Evolutionary conservation across 257 asterid species (phyloP), one percentile per base, ranked within the genome.

Genomic region (Craterostigma plantagineum): DNA sequence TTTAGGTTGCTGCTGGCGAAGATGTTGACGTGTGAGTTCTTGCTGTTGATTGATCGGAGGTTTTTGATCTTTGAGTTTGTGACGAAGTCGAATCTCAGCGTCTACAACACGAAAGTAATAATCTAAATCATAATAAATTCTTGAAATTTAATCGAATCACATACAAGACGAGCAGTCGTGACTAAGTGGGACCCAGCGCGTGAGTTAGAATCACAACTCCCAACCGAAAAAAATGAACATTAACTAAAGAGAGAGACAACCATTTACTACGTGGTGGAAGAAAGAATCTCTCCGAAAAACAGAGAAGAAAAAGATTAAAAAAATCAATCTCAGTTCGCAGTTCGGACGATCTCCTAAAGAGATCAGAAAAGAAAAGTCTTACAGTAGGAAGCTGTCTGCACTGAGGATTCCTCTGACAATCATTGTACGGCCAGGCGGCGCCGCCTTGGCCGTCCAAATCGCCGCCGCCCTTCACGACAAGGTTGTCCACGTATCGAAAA

Each of bases 371-470:
- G 30, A 23, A 42, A 7, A 34, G 0, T 10, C 77, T 69, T n/a
- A 73, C 82, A 7, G 38, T 56, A 3, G 80, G 80, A 14, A 75
- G 79, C 40, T 63, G 52, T 49, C 16, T 36, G 71, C 85, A 75
- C 0, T 59, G 18, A 9, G 43, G 11, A 43, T 65, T 70, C 8
- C 2, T 49, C 12, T 14, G 7, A 62, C 92, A 74, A 65, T 78
- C 76, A 9, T 74, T 74, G 13, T 61, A 66, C 10, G 48, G 59
- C 85, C 92, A 78, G 1, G 76, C 92, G 0, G 42, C 39, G 2
- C 16, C 50, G 7, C 92, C 92, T 49, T 68, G 72, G 16, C 85
- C 92, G n/a, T 78, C 81, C 52, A 74, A 54, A 36, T 10, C 1
- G 0, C 92, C 85, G n/a, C 78, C 73, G 1, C 85, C 92, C 11